Conservation (phyloP, 2,329 filamentous ascomycete species). For the Epichloe bromicola region DNA sequence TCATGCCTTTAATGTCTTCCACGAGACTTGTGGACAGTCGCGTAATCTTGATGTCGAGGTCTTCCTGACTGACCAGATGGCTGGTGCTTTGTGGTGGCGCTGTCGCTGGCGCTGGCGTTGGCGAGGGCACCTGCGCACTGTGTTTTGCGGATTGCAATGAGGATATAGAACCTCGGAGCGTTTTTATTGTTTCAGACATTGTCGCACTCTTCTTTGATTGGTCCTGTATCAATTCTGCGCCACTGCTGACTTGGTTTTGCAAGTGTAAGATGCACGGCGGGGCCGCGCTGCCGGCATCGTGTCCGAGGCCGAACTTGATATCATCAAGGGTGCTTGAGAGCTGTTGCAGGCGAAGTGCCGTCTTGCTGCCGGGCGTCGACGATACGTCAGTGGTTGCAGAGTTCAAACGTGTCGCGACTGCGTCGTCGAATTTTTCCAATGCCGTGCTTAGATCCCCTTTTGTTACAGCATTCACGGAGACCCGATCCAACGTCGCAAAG, state of each 20-base stretch:
- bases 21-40: background rate
- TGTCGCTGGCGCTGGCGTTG: background rate
- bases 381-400: background rate
- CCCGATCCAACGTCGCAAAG: background rate
- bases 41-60: constrained; percentile 3
- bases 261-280: background rate
- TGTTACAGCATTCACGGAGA: background rate
- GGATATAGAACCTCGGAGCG: background rate
- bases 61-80: background rate
- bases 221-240: background rate
- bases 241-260: background rate
- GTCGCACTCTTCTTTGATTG: constrained; percentile 1
- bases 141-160: background rate
- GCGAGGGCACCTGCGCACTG: background rate
- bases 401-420: background rate
- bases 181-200: background rate
- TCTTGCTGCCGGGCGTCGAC: background rate
- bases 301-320: background rate
- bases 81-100: background rate
- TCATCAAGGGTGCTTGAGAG: background rate
- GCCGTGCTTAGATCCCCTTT: background rate
- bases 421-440: constrained; percentile 4
- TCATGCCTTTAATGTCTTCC: background rate
- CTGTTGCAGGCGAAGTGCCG: background rate
- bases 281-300: background rate